Conservation (phyloP, 352 stramenopile genomes). For the Blastocystis sp. region DNA sequence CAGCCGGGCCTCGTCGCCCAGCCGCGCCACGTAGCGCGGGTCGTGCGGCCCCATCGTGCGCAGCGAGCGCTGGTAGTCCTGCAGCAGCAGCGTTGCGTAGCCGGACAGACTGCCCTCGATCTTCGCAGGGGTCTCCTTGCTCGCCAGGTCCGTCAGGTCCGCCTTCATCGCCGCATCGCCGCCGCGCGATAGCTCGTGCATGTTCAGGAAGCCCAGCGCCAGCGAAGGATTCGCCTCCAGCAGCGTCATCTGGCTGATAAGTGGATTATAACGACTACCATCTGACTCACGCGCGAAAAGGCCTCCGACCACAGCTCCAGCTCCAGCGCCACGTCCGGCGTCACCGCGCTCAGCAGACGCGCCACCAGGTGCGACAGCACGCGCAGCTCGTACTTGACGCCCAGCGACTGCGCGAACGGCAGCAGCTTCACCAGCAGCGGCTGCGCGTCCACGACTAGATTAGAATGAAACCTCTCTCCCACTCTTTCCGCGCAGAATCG, state of each 20-base stretch:
- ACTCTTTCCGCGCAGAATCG: neutral
- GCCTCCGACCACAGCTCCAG: neutral
- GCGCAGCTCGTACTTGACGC: slow-evolving; percentile 27
- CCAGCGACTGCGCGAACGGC: neutral
- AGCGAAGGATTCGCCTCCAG: neutral
- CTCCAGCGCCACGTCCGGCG: neutral
- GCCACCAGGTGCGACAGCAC: slow-evolving; percentile 2
- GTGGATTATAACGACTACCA: neutral
- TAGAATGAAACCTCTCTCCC: neutral
- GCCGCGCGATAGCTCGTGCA: neutral
- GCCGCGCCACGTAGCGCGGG: neutral
- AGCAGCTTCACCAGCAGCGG: neutral
- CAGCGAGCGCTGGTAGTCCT: neutral
- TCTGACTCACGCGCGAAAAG: neutral
- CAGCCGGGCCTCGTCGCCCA: neutral
- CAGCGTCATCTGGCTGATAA: neutral
- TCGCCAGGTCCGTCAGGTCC: neutral
- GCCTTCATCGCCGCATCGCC: neutral
- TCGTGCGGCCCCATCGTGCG: neutral
- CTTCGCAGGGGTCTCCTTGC: neutral
- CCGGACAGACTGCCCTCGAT: neutral
- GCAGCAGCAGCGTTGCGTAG: neutral
- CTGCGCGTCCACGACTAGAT: neutral
- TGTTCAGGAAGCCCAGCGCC: neutral
- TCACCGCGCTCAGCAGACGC: neutral